Conservation (phyloP, 1,139 yeast species). For the Magnusiomyces magnusii region DNA sequence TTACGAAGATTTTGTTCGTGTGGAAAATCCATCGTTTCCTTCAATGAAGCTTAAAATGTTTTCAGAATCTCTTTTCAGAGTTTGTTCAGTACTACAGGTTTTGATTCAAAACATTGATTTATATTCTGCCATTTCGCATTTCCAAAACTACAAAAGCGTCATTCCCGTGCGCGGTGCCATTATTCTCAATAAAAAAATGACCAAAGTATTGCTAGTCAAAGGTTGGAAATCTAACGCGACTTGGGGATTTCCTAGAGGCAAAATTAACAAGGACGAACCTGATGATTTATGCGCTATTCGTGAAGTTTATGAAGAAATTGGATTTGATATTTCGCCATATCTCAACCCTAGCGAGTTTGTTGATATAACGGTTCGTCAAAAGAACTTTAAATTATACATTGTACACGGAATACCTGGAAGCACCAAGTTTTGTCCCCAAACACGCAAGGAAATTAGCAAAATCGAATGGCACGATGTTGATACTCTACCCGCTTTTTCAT, state of each 20-base stretch:
- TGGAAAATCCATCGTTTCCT: constrained; percentile 70
- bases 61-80: constrained; percentile 59
- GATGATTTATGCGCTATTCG: constrained; percentile 92
- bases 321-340: constrained; percentile 67
- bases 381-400: constrained; percentile 77
- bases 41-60: constrained; percentile 73
- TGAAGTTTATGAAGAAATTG: constrained; percentile 94
- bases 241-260: constrained; percentile 98
- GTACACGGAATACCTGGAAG: constrained; percentile 75
- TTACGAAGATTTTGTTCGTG: constrained; percentile 77
- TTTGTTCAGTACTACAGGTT: constrained; percentile 59
- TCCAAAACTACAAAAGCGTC: constrained; percentile 76
- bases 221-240: constrained; percentile 71
- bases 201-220: constrained; percentile 69
- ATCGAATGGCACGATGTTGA: constrained; percentile 58
- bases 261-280: constrained; percentile 86
- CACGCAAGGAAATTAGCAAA: constrained; percentile 72
- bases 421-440: constrained; percentile 65
- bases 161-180: constrained; percentile 98
- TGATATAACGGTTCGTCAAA: constrained; percentile 76
- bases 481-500: constrained; percentile 36
- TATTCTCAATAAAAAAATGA: constrained; percentile 61
- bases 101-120: constrained; percentile 22
- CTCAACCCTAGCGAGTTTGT: constrained; percentile 64
- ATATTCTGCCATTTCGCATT: constrained; percentile 33